A percentile compares a stretch with the other conserved stretches of the same genome.
These are phyloP conservation scores for Bassia scoparia DNA, from an alignment of 148 eudicot species.

Conservation along the genomic window DNA sequence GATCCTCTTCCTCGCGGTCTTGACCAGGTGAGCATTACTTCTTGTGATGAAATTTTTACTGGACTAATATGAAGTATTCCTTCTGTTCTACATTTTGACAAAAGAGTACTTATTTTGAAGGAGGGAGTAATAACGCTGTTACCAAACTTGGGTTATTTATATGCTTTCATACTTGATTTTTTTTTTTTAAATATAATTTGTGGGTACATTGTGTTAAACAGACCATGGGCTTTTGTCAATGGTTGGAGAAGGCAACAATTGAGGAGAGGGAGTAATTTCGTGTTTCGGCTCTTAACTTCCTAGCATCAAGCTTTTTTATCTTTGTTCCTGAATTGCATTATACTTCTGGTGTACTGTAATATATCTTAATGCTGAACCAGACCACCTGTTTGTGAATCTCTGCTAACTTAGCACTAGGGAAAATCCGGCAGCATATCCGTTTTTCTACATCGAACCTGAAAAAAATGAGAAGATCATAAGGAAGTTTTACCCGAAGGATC, in stretches of 20 bases:
- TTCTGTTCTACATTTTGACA: background rate
- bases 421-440: constrained; percentile 39
- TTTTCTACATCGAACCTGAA: constrained; percentile 47
- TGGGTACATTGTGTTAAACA: constrained; percentile 72
- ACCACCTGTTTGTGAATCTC: constrained; percentile 42
- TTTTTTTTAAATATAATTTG: constrained; percentile 17
- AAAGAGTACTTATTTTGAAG: too few relatives aligned
- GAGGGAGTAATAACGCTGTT: too few relatives aligned
- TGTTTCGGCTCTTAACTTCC: background rate
- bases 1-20: constrained; percentile 44
- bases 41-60: background rate
- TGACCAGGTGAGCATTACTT: constrained; percentile 29
- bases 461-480: constrained; percentile 36
- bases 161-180: background rate
- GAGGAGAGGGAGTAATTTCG: constrained; percentile 56
- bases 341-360: constrained; percentile 25
- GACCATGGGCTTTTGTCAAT: constrained; percentile 82
- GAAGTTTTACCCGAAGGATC: constrained; percentile 45
- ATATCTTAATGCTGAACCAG: constrained; percentile 51
- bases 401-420: constrained; percentile 39
- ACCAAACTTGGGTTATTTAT: too few relatives aligned
- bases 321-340: background rate
- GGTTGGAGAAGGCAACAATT: constrained; percentile 62
- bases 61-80: too few relatives aligned
- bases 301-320: constrained; percentile 1